Conservation (phyloP, 2,329 filamentous ascomycete species). For the Colletotrichum sojae region DNA sequence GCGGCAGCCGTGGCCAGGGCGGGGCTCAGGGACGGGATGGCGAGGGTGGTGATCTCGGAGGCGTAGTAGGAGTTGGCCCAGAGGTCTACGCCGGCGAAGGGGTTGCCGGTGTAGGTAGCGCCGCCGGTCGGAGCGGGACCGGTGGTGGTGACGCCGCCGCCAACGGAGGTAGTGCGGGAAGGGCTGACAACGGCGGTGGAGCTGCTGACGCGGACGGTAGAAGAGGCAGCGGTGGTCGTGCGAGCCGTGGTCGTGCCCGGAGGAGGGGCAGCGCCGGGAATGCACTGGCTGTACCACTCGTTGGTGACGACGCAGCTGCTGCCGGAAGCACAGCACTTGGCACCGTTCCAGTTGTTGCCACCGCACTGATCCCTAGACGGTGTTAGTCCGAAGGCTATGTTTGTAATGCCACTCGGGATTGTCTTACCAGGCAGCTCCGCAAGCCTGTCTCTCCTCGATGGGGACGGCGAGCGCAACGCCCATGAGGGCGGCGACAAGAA, state of each 20-base stretch:
- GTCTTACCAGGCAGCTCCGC: conserved; percentile 51
- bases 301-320: conserved; percentile 55
- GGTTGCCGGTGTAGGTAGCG: conserved; percentile 66
- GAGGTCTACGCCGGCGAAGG: conserved; percentile 63
- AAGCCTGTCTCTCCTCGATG: conserved; percentile 58
- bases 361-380: conserved; percentile 57
- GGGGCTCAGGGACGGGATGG: conserved; percentile 73
- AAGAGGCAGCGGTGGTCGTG: conserved; percentile 45
- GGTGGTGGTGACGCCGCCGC: conserved; percentile 41
- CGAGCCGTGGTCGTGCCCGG: conserved; percentile 37
- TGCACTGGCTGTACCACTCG: conserved; percentile 56
- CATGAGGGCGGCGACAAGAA: conserved; percentile 38
- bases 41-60: conserved; percentile 67
- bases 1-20: conserved; percentile 66
- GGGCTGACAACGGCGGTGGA: conserved; percentile 44
- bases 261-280: conserved; percentile 44
- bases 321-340: conserved; percentile 60
- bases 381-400: conserved; percentile 14
- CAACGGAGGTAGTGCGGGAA: conserved; percentile 56
- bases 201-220: conserved; percentile 37
- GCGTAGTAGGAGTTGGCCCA: conserved; percentile 70
- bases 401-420: background rate
- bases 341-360: conserved; percentile 59
- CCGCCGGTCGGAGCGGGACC: conserved; percentile 51
- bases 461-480: conserved; percentile 56